These are phyloP conservation scores for Parascedosporium putredinis DNA, from an alignment of 2,329 filamentous ascomycete species.

Conservation along the genomic window DNA sequence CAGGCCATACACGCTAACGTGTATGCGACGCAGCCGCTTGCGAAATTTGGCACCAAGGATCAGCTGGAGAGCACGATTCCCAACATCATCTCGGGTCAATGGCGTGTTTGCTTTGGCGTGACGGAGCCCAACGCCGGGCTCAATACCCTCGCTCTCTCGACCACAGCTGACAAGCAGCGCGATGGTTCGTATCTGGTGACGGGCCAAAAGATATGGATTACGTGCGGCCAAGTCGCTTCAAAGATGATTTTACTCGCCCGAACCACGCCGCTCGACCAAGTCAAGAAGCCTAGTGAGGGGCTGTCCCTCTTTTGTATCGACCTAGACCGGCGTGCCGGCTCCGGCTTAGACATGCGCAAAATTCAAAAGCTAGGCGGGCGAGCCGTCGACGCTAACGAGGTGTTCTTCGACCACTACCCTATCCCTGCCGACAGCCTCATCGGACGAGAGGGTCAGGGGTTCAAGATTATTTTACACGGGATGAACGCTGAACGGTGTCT, in stretches of 20 bases:
- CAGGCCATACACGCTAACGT: slow-evolving; percentile 57
- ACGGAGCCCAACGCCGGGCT: slow-evolving; percentile 77
- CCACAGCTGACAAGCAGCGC: slow-evolving; percentile 42
- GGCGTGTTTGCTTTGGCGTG: slow-evolving; percentile 69
- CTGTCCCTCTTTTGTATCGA: slow-evolving; percentile 75
- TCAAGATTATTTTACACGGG: slow-evolving; percentile 67
- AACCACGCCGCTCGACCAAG: slow-evolving; percentile 59
- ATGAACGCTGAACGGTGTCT: slow-evolving; percentile 74
- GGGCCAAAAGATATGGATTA: slow-evolving; percentile 86
- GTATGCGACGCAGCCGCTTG: slow-evolving; percentile 66
- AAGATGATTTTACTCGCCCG: slow-evolving; percentile 78
- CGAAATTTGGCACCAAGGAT: slow-evolving; percentile 57
- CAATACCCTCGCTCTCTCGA: slow-evolving; percentile 63
- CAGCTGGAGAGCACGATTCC: slow-evolving; percentile 57
- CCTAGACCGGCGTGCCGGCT: slow-evolving; percentile 48
- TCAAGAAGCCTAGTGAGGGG: slow-evolving; percentile 60
- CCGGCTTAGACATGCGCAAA: slow-evolving; percentile 53
- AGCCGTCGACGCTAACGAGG: slow-evolving; percentile 75
- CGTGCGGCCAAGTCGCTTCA: slow-evolving; percentile 68
- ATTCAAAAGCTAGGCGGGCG: slow-evolving; percentile 83
- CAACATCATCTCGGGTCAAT: slow-evolving; percentile 60
- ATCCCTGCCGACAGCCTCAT: slow-evolving; percentile 56
- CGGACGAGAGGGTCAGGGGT: slow-evolving; percentile 64
- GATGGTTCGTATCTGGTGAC: slow-evolving; percentile 56
- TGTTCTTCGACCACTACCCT: slow-evolving; percentile 73